Evolutionary conservation across 2,329 filamentous ascomycete species (phyloP).

Genomic region (Pseudogymnoascus sp.): DNA sequence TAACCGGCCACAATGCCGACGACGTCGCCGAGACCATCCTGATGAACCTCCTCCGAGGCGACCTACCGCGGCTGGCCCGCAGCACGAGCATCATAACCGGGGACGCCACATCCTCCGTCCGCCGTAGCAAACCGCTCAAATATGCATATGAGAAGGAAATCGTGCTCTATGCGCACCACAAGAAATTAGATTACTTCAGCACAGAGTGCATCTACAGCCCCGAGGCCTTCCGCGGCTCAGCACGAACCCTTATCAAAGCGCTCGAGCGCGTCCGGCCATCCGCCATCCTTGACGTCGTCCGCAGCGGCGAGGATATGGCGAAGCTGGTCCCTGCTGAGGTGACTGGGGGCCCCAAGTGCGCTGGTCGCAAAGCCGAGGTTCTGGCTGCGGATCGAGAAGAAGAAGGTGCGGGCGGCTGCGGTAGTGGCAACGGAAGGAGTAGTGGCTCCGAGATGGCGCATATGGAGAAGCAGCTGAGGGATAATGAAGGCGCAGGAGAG

Average conservation of each 20-base stretch:
- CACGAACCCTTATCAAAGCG: constrained; percentile 87
- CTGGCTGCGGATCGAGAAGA: constrained; percentile 36
- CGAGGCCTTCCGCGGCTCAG: constrained; percentile 90
- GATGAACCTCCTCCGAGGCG: constrained; percentile 92
- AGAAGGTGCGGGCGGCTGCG: constrained; percentile 67
- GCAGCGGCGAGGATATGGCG: constrained; percentile 94
- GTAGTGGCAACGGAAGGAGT: constrained; percentile 59
- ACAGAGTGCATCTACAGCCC: constrained; percentile 98
- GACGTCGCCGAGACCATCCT: constrained; percentile 95
- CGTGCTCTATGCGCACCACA: constrained; percentile 94
- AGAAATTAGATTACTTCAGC: constrained; percentile 94
- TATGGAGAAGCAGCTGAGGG: constrained; percentile 68
- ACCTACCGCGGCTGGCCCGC: constrained; percentile 77
- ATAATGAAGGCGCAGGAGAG: constrained; percentile 54
- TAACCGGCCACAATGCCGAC: constrained; percentile 96
- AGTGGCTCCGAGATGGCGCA: constrained; percentile 73
- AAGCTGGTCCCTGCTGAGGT: constrained; percentile 65
- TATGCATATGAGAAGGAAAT: constrained; percentile 99
- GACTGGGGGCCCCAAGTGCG: constrained; percentile 41
- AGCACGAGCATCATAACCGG: constrained; percentile 87
- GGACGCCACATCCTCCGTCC: constrained; percentile 74
- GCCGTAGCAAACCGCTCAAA: constrained; percentile 92
- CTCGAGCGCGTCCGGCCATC: constrained; percentile 88
- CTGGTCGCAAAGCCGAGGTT: constrained; percentile 36
- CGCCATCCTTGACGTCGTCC: constrained; percentile 89